phyloP scores from a whole-genome alignment of 805 yeast species.

The Lipomyces starkeyi region DNA sequence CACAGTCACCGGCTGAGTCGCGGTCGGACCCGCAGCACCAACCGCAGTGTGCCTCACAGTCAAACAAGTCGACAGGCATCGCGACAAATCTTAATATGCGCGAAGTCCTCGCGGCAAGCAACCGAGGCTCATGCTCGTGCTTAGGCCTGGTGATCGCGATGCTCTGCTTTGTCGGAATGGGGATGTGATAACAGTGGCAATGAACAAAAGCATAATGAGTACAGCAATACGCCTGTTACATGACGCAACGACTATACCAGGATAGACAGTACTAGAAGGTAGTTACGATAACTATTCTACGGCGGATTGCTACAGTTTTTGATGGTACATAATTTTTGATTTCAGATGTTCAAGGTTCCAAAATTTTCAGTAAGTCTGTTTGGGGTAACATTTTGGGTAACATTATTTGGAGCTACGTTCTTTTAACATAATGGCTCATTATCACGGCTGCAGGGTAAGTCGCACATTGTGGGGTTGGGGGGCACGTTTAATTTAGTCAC shows the following conservation, averaged over 20 bases:
- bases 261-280: no score
- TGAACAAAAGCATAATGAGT: not conserved
- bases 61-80: slow-evolving; percentile 21
- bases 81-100: slow-evolving; percentile 32
- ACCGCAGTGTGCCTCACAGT: not conserved
- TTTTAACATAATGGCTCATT: no score
- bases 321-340: no score
- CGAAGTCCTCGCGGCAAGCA: slow-evolving; percentile 17
- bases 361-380: no score
- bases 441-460: no score
- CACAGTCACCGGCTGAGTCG: not conserved
- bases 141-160: slow-evolving; percentile 34
- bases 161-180: slow-evolving; percentile 35
- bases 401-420: no score
- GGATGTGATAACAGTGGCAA: slow-evolving; percentile 20
- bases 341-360: no score
- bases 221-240: not conserved
- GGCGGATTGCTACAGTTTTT: no score
- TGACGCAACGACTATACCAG: not conserved
- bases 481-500: no score
- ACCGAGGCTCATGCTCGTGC: slow-evolving; percentile 25
- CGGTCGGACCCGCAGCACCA: not conserved
- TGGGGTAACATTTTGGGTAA: no score
- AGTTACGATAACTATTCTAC: no score
- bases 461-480: no score